Evolutionary conservation across 2,329 filamentous ascomycete genomes (phyloP), one percentile per base, ranked within the genome.

Genomic region (Cladosporium oxysporum): DNA sequence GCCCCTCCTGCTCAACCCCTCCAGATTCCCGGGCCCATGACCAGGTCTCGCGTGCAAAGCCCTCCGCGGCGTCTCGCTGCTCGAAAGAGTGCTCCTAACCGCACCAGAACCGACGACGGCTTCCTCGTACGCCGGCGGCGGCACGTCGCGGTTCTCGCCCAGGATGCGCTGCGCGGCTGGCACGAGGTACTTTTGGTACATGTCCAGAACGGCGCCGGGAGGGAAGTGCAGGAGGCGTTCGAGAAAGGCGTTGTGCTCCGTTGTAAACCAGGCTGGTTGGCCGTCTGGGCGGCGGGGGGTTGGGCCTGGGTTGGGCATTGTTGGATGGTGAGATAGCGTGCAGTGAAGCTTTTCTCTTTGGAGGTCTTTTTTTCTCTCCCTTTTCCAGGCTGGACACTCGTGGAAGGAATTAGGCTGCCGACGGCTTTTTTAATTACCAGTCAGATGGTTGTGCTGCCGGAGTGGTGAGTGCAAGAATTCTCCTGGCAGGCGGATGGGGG

Each of bases 171-270:
- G 59, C 59, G 59, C 59, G 6, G 47, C 59, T n/a, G 11, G 26
- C 12, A 62, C 59, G 3, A 62, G 59, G 47, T 52, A 26, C 12
- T n/a, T 35, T 11, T 62, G 59, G n/a, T 52, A 62, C 18, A 62
- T 10, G 18, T 18, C 18, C 5, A 62, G 59, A 7, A 62, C 29
- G 11, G 28, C 5, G 11, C 59, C 59, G n/a, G 44, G 44, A 12
- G 59, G 12, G 6, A 26, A 35, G 44, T 37, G 3, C 8, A 37
- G n/a, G 28, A 62, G n/a, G 10, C 47, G n/a, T 37, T 62, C 59
- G 18, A 62, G 28, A 29, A 23, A 37, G 14, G 44, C 44, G 59
- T 62, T 62, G 31, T 62, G 59, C 3, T 33, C n/a, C 12, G 18
- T 8, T 7, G 59, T 52, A 44, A 62, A 62, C 59, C 59, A 62